Evolutionary conservation across 768 basidiomycete genomes (phyloP).

Genomic region (Rhizopogon salebrosus): DNA sequence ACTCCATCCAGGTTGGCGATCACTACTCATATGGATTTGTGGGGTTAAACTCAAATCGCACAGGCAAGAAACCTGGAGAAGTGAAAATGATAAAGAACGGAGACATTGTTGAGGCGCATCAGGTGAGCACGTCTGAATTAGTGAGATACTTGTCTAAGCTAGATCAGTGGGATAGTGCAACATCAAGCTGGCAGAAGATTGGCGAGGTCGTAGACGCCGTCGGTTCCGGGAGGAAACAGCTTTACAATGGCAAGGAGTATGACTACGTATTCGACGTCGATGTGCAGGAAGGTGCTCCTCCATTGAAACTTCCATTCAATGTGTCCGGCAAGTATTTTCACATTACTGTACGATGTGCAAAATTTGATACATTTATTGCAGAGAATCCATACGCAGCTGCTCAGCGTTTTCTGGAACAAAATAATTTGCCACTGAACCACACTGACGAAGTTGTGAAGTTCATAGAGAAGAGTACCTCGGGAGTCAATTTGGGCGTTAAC

Average conservation of each 20-base stretch:
- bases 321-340: constrained; percentile 53
- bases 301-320: constrained; percentile 93
- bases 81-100: constrained; percentile 87
- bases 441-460: constrained; percentile 88
- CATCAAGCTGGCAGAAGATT: constrained; percentile 81
- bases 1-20: constrained; percentile 54
- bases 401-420: constrained; percentile 76
- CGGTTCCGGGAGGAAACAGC: constrained; percentile 82
- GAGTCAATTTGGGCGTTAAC: constrained; percentile 63
- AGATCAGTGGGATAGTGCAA: constrained; percentile 71
- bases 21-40: background rate
- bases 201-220: constrained; percentile 96
- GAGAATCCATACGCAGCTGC: constrained; percentile 92
- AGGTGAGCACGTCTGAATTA: constrained; percentile 42
- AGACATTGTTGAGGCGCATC: constrained; percentile 83
- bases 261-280: constrained; percentile 99
- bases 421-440: constrained; percentile 80
- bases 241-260: constrained; percentile 92
- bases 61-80: constrained; percentile 91
- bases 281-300: constrained; percentile 86
- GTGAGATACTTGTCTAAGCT: constrained; percentile 3
- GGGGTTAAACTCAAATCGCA: constrained; percentile 5
- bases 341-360: background rate
- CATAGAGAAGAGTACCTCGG: constrained; percentile 87
- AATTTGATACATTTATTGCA: constrained; percentile 24